These are phyloP conservation scores for Aspergillus brunneoviolaceus DNA, from an alignment of 2,329 filamentous ascomycete species.

Conservation along the genomic window DNA sequence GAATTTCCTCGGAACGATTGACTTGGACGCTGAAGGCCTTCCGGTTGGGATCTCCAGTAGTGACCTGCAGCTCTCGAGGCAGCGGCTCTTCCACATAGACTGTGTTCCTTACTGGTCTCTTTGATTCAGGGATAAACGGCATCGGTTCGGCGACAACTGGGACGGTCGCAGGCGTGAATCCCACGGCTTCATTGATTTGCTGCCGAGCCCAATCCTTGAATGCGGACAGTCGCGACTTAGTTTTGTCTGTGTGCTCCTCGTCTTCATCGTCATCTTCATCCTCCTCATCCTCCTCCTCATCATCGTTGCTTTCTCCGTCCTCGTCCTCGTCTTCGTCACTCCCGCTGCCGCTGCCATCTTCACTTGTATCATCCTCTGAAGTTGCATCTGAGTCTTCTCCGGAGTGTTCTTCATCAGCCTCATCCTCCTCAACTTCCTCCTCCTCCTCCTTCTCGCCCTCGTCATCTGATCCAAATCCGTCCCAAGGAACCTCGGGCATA, in stretches of 20 bases:
- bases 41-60: conserved; percentile 51
- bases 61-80: conserved; percentile 40
- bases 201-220: conserved; percentile 94
- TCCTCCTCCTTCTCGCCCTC: conserved; percentile 33
- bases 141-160: conserved; percentile 33
- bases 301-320: conserved; percentile 32
- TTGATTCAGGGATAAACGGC: conserved; percentile 28
- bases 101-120: conserved; percentile 37
- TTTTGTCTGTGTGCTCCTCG: conserved; percentile 1
- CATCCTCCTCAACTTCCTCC: conserved; percentile 27
- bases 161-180: conserved; percentile 56
- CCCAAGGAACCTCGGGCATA: conserved; percentile 44
- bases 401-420: conserved; percentile 18
- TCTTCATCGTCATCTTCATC: conserved; percentile 29
- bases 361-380: conserved; percentile 19
- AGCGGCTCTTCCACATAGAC: conserved; percentile 42
- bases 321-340: conserved; percentile 29
- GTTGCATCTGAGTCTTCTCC: conserved; percentile 8
- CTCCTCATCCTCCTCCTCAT: conserved; percentile 19
- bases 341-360: conserved; percentile 32
- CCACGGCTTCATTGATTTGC: conserved; percentile 80
- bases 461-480: conserved; percentile 47
- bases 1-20: conserved; percentile 68
- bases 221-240: conserved; percentile 55
- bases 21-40: conserved; percentile 77